phyloP scores from a whole-genome alignment of 2,329 filamentous ascomycete species.

The Claviceps cyperi region DNA sequence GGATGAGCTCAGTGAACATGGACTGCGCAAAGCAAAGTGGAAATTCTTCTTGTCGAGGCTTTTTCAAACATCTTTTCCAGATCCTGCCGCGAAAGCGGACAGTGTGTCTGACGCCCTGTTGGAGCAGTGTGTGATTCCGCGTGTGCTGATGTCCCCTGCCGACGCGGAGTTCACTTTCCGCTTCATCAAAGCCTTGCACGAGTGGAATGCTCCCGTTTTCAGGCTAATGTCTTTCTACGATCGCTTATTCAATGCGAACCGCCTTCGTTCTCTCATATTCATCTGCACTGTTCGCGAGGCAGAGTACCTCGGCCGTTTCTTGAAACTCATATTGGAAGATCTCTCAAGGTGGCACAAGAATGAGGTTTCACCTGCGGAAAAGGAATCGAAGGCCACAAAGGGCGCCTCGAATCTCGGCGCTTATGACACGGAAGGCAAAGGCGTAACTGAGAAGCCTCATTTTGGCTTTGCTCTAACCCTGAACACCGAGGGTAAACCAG shows the following conservation, averaged over 20 bases:
- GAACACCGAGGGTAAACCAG: conserved; percentile 50
- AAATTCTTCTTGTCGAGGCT: conserved; percentile 58
- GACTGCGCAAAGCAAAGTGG: conserved; percentile 51
- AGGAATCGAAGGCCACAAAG: conserved; percentile 20
- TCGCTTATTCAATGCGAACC: conserved; percentile 69
- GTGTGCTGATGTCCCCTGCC: conserved; percentile 65
- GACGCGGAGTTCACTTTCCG: conserved; percentile 84
- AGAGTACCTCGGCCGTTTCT: conserved; percentile 81
- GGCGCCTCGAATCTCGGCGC: conserved; percentile 48
- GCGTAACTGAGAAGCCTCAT: conserved; percentile 36
- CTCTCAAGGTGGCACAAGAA: conserved; percentile 74
- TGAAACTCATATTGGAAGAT: conserved; percentile 69
- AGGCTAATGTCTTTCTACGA: conserved; percentile 73
- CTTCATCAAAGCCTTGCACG: conserved; percentile 78
- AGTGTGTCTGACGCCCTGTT: conserved; percentile 62
- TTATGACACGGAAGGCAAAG: conserved; percentile 67
- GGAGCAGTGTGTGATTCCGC: conserved; percentile 85
- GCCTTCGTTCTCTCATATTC: conserved; percentile 71
- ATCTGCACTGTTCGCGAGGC: conserved; percentile 81
- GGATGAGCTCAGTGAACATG: conserved; percentile 59
- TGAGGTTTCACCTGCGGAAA: conserved; percentile 35
- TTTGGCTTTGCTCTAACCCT: conserved; percentile 68
- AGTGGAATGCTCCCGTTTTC: conserved; percentile 72
- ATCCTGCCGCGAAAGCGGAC: conserved; percentile 47
- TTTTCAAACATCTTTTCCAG: conserved; percentile 65